Base-by-base conservation (phyloP, 2,329 filamentous ascomycete genomes). In the Apiospora kogelbergensis region DNA sequence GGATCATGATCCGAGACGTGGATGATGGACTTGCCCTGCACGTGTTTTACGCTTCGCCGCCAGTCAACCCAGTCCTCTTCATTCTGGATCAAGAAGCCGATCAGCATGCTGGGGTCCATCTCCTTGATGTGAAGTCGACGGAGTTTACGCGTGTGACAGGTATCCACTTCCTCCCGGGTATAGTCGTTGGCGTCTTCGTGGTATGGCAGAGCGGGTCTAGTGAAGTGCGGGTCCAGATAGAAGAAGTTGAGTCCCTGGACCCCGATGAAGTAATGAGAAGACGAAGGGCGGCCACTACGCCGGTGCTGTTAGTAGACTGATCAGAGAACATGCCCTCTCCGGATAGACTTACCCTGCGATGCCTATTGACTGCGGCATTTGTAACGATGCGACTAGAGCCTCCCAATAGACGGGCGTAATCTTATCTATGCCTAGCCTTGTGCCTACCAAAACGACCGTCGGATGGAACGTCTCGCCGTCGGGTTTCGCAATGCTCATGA, bases 61-160 rank as follows among this genome's bases (percentile, higher is more conserved):
- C 95, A 98, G 67, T 89, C 87, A 46, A 86, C 82, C 91, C 95
- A 98, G 73, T 99, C 96, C 57, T 90, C 86, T 74, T 95, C 90
- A 69, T 93, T 89, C 48, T 86, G 88, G 71, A 99, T 94, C 44
- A 99, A 82, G 76, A 98, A 98, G 5, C 94, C 95, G 72, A 99
- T 93, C 53, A 99, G 83, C 96, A 99, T 99, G 76, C 94, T 98
- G 0, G 96, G 96, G 76, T 99, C 96, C 93, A 99, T 96, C 77
- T 98, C 95, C 70, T 90, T 90, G 65, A 99, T 87, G 73, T 96
- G 91, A 40, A 99, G 85, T 68, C 92, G 88, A 45, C 95, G 90
- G 22, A 99, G 82, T 64, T 95, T 90, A 66, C 93, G 88, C 0
- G 95, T 98, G 78, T 99, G 95, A 76, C 94, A 98, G 0, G 92